phyloP scores from a whole-genome alignment of 129 eudicot species.

The Oenanthe sinensis region DNA sequence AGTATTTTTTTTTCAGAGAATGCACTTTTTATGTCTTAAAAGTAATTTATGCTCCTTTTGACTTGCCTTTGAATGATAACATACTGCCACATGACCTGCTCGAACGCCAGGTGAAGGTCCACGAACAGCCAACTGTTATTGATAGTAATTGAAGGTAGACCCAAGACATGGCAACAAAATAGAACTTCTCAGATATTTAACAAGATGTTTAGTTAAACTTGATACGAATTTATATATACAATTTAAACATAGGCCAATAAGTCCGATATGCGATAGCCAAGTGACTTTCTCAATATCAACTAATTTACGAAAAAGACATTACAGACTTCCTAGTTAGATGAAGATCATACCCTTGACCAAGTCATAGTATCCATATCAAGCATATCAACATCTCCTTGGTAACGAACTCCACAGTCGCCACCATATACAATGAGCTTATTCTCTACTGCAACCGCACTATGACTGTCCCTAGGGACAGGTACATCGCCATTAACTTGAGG shows the following conservation, averaged over 20 bases:
- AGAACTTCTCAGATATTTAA: not conserved
- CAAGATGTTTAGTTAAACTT: not conserved
- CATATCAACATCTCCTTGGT: conserved; percentile 69
- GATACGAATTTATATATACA: not conserved
- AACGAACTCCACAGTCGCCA: conserved; percentile 87
- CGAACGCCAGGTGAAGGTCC: conserved; percentile 76
- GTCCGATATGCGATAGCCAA: not conserved
- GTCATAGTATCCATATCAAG: conserved; percentile 49
- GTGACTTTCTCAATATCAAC: not conserved
- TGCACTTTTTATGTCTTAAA: not conserved
- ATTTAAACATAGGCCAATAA: not conserved
- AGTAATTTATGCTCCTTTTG: not conserved
- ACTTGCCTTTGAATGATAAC: conserved; percentile 66
- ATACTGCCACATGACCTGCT: conserved; percentile 88
- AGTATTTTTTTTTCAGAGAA: not conserved
- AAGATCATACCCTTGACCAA: conserved; percentile 66
- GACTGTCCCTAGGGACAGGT: conserved; percentile 88
- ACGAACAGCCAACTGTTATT: conserved; percentile 32
- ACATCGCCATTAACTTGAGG: conserved; percentile 42
- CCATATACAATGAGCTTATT: conserved; percentile 61
- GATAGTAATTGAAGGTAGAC: not conserved
- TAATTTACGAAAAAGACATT: not conserved
- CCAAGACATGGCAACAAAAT: not conserved
- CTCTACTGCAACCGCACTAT: conserved; percentile 53
- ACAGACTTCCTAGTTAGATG: not conserved